These are phyloP conservation scores for Pelargonium cotyledonis DNA, from an alignment of 441 rosid species.

Conservation along the genomic window DNA sequence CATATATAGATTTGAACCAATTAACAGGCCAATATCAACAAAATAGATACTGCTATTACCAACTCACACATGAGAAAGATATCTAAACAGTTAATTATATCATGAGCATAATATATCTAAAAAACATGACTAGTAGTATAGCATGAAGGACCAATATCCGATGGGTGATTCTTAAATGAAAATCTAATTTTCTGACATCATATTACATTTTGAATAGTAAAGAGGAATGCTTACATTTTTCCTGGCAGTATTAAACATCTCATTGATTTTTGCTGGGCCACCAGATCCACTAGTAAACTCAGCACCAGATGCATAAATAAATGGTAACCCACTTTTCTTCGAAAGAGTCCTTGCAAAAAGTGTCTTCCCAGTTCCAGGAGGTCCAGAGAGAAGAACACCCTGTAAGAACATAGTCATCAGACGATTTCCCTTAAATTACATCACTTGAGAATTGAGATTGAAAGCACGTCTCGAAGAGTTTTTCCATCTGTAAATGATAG, in stretches of 20 bases:
- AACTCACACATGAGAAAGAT: neutral
- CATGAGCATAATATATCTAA: neutral
- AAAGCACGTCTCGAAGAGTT: slow-evolving; percentile 10
- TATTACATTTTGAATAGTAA: neutral
- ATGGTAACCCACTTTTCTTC: slow-evolving; percentile 92
- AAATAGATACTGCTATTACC: neutral
- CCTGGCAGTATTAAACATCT: slow-evolving; percentile 87
- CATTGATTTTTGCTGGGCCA: slow-evolving; percentile 84
- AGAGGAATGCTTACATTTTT: slow-evolving; percentile 59
- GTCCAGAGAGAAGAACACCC: slow-evolving; percentile 98
- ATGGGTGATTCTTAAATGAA: neutral
- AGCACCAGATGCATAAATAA: slow-evolving; percentile 95
- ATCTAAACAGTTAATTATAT: neutral
- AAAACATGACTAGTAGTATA: neutral
- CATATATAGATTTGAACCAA: neutral
- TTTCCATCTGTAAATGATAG: neutral
- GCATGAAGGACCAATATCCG: neutral
- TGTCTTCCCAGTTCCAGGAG: slow-evolving; percentile 99
- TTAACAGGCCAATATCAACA: neutral
- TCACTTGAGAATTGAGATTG: slow-evolving; percentile 20
- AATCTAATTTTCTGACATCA: neutral
- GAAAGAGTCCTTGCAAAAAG: slow-evolving; percentile 95
- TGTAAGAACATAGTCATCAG: slow-evolving; percentile 28
- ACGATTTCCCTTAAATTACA: slow-evolving; percentile 13
- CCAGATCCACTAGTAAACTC: slow-evolving; percentile 92